phyloP scores from a whole-genome alignment of 257 asterid species.

The Petrea volubilis region DNA sequence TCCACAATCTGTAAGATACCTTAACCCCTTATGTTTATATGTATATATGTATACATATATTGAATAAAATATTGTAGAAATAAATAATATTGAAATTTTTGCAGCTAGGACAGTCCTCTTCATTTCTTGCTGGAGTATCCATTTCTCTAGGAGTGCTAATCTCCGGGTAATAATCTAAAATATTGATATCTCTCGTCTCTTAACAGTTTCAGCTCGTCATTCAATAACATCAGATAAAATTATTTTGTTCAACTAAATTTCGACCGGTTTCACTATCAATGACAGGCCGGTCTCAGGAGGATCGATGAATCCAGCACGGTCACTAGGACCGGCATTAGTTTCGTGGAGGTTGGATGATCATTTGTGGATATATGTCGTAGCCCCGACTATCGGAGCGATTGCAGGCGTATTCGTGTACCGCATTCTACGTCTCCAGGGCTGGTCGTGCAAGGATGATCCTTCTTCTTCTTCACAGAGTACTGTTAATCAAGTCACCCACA shows the following conservation, averaged over 20 bases:
- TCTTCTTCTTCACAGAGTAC: no score
- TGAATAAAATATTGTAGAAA: no score
- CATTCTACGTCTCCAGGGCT: conserved; percentile 70
- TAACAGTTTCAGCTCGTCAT: not conserved
- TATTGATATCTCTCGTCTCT: no score
- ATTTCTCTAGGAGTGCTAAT: conserved; percentile 85
- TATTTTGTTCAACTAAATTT: not conserved
- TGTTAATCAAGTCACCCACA: conserved; percentile 17
- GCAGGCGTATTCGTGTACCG: conserved; percentile 64
- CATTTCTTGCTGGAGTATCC: conserved; percentile 71
- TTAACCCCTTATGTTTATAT: not conserved
- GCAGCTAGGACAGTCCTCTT: conserved; percentile 56
- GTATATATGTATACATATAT: no score
- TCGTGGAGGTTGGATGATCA: conserved; percentile 58
- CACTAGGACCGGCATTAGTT: conserved; percentile 88
- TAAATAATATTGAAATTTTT: no score
- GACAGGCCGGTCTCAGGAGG: conserved; percentile 90
- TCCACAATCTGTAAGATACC: conserved; percentile 49
- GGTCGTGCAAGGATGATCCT: conserved; percentile 50
- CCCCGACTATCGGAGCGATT: conserved; percentile 75
- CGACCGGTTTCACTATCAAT: not conserved
- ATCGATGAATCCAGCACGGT: conserved; percentile 96
- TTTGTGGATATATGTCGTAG: conserved; percentile 76
- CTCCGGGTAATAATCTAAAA: conserved; percentile 51
- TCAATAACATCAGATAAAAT: not conserved